Conservation (phyloP, 2,329 filamentous ascomycete genomes). For the Epichloe sibirici region DNA sequence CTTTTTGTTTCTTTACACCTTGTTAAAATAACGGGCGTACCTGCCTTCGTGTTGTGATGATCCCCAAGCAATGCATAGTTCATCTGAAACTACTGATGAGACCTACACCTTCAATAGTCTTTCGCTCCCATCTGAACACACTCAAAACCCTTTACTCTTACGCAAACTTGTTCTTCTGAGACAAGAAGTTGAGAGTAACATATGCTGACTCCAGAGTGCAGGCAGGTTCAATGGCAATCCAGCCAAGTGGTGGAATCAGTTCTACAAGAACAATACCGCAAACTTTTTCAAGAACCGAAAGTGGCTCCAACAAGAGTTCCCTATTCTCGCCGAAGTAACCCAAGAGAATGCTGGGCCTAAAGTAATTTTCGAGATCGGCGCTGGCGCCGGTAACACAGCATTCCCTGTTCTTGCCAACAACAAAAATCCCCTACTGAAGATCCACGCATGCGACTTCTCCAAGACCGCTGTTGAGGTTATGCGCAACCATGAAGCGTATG, state of each 20-base stretch:
- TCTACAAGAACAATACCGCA: conserved; percentile 93
- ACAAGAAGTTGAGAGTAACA: background rate
- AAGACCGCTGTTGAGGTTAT: conserved; percentile 93
- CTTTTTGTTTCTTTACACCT: background rate
- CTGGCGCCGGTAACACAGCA: conserved; percentile 90
- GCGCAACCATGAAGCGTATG: conserved; percentile 65
- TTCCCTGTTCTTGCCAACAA: conserved; percentile 83
- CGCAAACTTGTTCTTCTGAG: background rate
- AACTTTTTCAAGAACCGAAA: conserved; percentile 99
- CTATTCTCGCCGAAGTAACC: conserved; percentile 67
- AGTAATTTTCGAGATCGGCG: conserved; percentile 78
- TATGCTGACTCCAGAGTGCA: conserved; percentile 31
- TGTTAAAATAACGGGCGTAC: background rate
- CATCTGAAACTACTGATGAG: conserved; percentile 57
- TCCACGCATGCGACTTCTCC: conserved; percentile 94
- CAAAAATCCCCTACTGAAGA: conserved; percentile 65
- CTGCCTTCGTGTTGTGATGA: conserved; percentile 40
- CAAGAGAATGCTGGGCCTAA: conserved; percentile 54
- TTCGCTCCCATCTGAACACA: conserved; percentile 61
- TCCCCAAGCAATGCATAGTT: conserved; percentile 51
- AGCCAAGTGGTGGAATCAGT: conserved; percentile 94
- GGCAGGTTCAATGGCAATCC: conserved; percentile 80
- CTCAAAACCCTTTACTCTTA: conserved; percentile 2
- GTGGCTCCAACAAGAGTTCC: conserved; percentile 94
- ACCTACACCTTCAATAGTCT: conserved; percentile 40